Conservation (phyloP, 2,329 filamentous ascomycete genomes). For the Knoxdaviesia capensis region DNA sequence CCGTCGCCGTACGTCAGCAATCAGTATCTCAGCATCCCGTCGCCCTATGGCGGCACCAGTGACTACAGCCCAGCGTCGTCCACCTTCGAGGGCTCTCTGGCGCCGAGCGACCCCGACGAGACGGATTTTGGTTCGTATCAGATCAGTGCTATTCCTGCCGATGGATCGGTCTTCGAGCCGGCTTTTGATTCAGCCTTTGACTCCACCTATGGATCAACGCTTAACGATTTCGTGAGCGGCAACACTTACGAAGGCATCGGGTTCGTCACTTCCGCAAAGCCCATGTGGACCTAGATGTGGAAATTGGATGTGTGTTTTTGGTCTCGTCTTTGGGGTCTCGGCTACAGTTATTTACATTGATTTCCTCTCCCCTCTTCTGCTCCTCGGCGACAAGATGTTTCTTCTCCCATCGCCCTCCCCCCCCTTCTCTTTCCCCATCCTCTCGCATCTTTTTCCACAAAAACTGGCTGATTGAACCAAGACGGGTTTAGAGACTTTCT, state of each 20-base stretch:
- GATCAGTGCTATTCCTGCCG: slow-evolving; percentile 19
- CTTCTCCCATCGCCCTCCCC: too few species aligned
- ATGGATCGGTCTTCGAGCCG: slow-evolving; percentile 12
- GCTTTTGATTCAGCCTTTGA: background rate
- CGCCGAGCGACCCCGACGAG: slow-evolving; percentile 38
- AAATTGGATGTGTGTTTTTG: too few species aligned
- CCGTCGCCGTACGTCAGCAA: slow-evolving; percentile 32
- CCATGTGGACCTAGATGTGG: slow-evolving; percentile 33
- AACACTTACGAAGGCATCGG: slow-evolving; percentile 24
- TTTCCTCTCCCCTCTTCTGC: too few species aligned
- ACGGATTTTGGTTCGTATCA: slow-evolving; percentile 29
- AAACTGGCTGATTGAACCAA: too few species aligned
- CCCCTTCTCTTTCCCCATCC: too few species aligned
- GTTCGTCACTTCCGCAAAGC: slow-evolving; percentile 44
- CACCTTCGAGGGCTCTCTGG: slow-evolving; percentile 39
- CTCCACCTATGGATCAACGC: too few species aligned
- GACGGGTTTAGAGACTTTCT: too few species aligned
- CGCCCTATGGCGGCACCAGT: slow-evolving; percentile 32
- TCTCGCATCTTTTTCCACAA: too few species aligned
- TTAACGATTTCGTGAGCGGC: slow-evolving; percentile 3
- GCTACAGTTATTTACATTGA: too few species aligned
- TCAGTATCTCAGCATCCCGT: slow-evolving; percentile 44
- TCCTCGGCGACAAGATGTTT: too few species aligned
- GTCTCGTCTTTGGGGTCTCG: too few species aligned
- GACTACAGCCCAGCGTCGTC: slow-evolving; percentile 43